phyloP scores from a whole-genome alignment of 768 basidiomycete species.

The Epithele typhae region DNA sequence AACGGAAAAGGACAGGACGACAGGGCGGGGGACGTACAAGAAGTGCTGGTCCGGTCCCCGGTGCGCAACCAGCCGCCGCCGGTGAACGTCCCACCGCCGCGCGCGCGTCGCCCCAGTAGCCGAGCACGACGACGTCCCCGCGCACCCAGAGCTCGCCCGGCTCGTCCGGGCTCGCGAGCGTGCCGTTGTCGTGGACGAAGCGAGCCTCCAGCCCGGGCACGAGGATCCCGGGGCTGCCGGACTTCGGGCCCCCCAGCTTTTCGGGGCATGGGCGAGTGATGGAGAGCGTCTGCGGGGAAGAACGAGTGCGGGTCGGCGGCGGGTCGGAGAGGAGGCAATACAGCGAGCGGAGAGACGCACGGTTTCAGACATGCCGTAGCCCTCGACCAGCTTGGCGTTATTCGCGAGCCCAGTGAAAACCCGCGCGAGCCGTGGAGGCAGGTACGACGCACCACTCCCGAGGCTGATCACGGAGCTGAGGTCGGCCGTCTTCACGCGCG shows the following conservation, averaged over 20 bases:
- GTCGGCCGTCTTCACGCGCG: conserved; percentile 40
- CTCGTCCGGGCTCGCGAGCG: conserved; percentile 50
- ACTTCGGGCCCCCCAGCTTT: conserved; percentile 41
- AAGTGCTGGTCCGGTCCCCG: conserved; percentile 67
- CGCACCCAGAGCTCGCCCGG: conserved; percentile 63
- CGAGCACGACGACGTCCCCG: conserved; percentile 51
- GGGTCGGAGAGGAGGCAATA: too few species aligned
- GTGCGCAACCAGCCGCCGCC: conserved; percentile 67
- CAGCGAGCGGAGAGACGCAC: conserved; percentile 9
- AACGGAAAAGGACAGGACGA: too few species aligned
- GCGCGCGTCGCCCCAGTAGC: conserved; percentile 70
- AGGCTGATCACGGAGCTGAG: conserved; percentile 44
- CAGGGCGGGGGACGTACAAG: conserved; percentile 43
- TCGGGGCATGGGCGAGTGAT: conserved; percentile 38
- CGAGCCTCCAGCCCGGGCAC: conserved; percentile 61
- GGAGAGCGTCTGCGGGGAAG: conserved; percentile 59
- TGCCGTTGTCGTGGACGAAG: conserved; percentile 55
- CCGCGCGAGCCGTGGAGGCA: conserved; percentile 50
- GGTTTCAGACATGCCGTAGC: conserved; percentile 48
- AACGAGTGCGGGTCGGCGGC: too few species aligned
- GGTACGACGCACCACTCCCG: conserved; percentile 60
- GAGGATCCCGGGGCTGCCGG: conserved; percentile 46
- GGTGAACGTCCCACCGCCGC: conserved; percentile 66
- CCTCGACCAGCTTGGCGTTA: conserved; percentile 42
- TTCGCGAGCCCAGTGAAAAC: conserved; percentile 33